Evolutionary conservation across 345 rosid genomes (phyloP).

Genomic region (Luvunga scandens): DNA sequence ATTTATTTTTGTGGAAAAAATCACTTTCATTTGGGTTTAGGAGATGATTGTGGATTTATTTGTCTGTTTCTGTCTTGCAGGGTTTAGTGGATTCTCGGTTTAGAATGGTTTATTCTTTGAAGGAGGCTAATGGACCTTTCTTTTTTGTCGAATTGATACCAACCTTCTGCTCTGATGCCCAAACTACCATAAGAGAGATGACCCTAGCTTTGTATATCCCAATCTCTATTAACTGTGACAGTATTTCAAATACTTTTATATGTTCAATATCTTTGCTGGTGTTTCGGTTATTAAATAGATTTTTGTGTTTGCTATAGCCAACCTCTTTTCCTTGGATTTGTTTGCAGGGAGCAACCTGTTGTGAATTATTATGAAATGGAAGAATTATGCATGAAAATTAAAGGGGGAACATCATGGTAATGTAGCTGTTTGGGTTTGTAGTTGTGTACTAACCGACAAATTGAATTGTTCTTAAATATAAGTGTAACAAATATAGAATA

Average conservation of each 20-base stretch:
- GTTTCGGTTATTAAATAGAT: not conserved
- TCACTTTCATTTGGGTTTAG: not conserved
- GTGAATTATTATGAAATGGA: constrained; percentile 1
- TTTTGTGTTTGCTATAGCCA: not conserved
- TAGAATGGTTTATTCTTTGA: not conserved
- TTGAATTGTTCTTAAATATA: not conserved
- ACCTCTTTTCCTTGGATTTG: not conserved
- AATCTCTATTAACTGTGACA: not conserved
- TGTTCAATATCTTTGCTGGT: not conserved
- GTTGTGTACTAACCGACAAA: not conserved
- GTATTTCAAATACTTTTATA: not conserved
- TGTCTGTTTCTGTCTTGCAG: constrained; percentile 7
- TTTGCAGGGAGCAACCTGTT: constrained; percentile 15
- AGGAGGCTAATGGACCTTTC: constrained; percentile 11
- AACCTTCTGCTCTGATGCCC: constrained; percentile 13
- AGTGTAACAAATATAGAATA: not conserved
- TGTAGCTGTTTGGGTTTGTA: not conserved
- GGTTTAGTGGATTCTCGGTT: constrained; percentile 18
- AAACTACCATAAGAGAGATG: constrained; percentile 13
- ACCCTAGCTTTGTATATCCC: constrained; percentile 12
- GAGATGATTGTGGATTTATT: not conserved
- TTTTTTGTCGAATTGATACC: constrained; percentile 15
- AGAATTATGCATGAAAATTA: constrained; percentile 17
- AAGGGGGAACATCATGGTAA: constrained; percentile 22
- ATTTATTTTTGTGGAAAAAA: not conserved